A percentile compares a stretch with the other conserved stretches of the same genome.
Conservation (phyloP, 768 basidiomycete species). For the Hypholoma fasciculare region DNA sequence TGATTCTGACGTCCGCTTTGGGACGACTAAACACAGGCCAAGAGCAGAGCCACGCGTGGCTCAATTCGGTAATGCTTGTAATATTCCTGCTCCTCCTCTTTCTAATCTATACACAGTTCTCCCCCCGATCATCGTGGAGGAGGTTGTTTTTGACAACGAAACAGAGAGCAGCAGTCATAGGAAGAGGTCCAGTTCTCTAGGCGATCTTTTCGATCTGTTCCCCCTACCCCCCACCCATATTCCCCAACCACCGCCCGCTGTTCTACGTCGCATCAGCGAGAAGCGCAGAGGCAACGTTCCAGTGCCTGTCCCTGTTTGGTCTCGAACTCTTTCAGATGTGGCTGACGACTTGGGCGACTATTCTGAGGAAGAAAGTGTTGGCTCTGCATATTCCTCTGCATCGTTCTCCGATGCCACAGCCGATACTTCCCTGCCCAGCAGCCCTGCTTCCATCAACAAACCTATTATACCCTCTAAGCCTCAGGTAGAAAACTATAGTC, state of each 20-base stretch:
- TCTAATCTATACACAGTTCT: not conserved
- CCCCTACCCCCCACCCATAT: slow-evolving; percentile 15
- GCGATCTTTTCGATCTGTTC: slow-evolving; percentile 21
- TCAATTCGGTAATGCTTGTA: slow-evolving; percentile 12
- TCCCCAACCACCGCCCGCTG: not conserved
- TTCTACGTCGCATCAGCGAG: not conserved
- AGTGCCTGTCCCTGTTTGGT: not conserved
- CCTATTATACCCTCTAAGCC: not conserved
- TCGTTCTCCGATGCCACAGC: slow-evolving; percentile 12
- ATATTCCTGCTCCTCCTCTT: not conserved
- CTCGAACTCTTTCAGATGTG: not conserved
- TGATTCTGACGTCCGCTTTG: not conserved
- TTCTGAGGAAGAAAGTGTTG: slow-evolving; percentile 8
- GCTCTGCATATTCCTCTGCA: slow-evolving; percentile 1
- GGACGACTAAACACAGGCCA: not conserved
- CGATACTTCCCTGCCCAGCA: slow-evolving; percentile 9
- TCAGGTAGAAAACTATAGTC: too few relatives aligned
- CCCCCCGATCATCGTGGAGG: slow-evolving; percentile 8
- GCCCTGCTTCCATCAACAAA: slow-evolving; percentile 1
- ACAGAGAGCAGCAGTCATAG: not conserved
- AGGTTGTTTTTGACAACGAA: not conserved
- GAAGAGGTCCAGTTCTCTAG: slow-evolving; percentile 8
- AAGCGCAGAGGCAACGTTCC: not conserved
- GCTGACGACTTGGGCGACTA: not conserved
- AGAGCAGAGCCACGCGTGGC: slow-evolving; percentile 8